A percentile compares a stretch with the other conserved stretches of the same genome.
Evolutionary conservation across 2,329 filamentous ascomycete species (phyloP).

Genomic region (Aspergillus terreus): DNA sequence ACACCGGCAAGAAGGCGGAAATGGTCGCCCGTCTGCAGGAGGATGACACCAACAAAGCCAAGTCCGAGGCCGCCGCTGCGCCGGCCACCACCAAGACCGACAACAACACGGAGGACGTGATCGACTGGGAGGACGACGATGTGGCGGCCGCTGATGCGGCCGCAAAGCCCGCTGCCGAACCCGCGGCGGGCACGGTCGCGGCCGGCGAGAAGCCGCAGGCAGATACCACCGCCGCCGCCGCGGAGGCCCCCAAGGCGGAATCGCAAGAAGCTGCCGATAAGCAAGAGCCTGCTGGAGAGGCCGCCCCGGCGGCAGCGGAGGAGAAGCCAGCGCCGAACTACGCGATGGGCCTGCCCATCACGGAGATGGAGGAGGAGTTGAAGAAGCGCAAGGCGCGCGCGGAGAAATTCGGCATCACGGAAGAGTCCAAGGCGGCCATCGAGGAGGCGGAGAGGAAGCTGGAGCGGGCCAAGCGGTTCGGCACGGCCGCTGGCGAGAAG

Average conservation of each 20-base stretch:
- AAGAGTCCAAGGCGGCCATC: conserved; percentile 35
- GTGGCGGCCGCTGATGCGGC: conserved; percentile 22
- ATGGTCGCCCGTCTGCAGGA: conserved; percentile 46
- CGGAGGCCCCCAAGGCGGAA: conserved; percentile 38
- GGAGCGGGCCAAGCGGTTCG: conserved; percentile 47
- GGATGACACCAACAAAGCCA: conserved; percentile 32
- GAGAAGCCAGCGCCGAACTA: conserved; percentile 37
- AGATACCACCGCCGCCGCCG: conserved; percentile 35
- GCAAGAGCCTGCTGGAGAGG: conserved; percentile 14
- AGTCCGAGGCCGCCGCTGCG: conserved; percentile 18
- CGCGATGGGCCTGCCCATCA: conserved; percentile 39
- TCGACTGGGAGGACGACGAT: conserved; percentile 45
- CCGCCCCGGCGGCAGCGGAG: conserved; percentile 16
- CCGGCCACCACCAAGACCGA: conserved; percentile 24
- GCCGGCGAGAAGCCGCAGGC: conserved; percentile 38
- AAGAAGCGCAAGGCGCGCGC: conserved; percentile 48
- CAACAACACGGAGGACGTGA: conserved; percentile 37
- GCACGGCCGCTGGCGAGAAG: conserved; percentile 24
- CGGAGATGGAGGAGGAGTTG: conserved; percentile 44
- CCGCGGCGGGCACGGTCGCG: conserved; percentile 32
- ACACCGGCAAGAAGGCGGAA: conserved; percentile 50
- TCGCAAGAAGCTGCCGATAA: conserved; percentile 15
- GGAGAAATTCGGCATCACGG: conserved; percentile 46
- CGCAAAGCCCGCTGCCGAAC: conserved; percentile 27
- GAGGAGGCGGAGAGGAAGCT: conserved; percentile 43